Evolutionary conservation across 75 land plant species (phyloP), one percentile per base, ranked within the genome.

Genomic region (Pinus albicaulis): DNA sequence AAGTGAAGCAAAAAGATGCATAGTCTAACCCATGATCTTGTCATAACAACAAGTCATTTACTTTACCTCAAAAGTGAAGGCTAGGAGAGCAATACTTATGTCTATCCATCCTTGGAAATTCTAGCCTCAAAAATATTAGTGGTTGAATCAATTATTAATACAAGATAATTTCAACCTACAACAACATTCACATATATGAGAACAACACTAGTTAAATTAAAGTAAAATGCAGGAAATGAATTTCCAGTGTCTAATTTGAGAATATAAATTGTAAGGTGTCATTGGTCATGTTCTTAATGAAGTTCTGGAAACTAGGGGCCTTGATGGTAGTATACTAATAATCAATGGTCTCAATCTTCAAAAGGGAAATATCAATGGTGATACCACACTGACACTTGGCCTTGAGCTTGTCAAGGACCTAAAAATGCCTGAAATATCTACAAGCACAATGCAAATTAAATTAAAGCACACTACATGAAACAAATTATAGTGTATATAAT

Each of bases 231-330:
- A 38, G 5, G 6, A 38, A 38, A 38, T 38, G 5, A 38, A 38
- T 38, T 38, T 4, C 41, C 41, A 38, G 5, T 38, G 41, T 38
- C 4, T 38, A 38, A 38, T 4, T 4, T 38, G 41, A 38, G 41
- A 38, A 38, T 38, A 38, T 6, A 38, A 38, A 4, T 5, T 5
- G 41, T 15, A 77, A 82, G 5, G 84, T 82, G 2, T 78, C 77
- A 36, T 74, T 82, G 60, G 79, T 82, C 84, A 82, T 82, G 77
- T 82, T 82, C 82, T 82, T 82, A 59, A 82, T 82, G 77, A 82
- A 79, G 68, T 82, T 77, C 11, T 73, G 76, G 59, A 75, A 74
- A 0, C 82, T 77, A 55, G 82, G 82, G 16, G 84, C 74, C 55
- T 82, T 77, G n/a, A 82, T 82, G 57, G 80, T 76, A 24, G 84